These are phyloP conservation scores for Rhexocercosporidium sp. DNA, from an alignment of 2,329 filamentous ascomycete species.

Conservation along the genomic window DNA sequence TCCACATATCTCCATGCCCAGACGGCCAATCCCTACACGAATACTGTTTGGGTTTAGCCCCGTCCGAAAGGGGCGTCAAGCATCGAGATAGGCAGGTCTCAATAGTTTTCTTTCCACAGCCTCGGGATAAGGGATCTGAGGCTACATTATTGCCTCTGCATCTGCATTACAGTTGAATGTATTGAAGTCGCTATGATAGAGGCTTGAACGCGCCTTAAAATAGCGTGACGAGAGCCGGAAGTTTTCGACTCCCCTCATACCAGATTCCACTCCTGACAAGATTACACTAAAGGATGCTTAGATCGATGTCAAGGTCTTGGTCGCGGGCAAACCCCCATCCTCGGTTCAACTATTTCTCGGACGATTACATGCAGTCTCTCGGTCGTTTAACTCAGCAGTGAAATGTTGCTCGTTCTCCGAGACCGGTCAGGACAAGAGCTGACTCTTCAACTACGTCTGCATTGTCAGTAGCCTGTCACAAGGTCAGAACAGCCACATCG, in stretches of 20 bases:
- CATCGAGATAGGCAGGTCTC: conserved; percentile 9
- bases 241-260: too few relatives aligned
- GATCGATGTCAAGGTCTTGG: too few relatives aligned
- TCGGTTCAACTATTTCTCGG: too few relatives aligned
- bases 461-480: neutral
- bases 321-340: too few relatives aligned
- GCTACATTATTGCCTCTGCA: neutral
- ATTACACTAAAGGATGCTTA: too few relatives aligned
- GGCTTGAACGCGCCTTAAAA: too few relatives aligned
- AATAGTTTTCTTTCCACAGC: neutral
- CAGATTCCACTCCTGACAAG: too few relatives aligned
- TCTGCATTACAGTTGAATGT: neutral
- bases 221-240: too few relatives aligned
- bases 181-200: too few relatives aligned
- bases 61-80: neutral
- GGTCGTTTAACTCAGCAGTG: too few relatives aligned
- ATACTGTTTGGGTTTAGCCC: neutral
- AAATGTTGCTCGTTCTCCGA: neutral
- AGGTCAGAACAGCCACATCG: neutral
- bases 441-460: neutral
- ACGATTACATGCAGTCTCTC: too few relatives aligned
- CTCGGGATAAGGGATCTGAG: neutral
- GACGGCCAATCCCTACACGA: conserved; percentile 6
- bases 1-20: neutral
- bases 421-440: neutral